phyloP scores from a whole-genome alignment of 768 basidiomycete genomes.

The Galerina marginata region DNA sequence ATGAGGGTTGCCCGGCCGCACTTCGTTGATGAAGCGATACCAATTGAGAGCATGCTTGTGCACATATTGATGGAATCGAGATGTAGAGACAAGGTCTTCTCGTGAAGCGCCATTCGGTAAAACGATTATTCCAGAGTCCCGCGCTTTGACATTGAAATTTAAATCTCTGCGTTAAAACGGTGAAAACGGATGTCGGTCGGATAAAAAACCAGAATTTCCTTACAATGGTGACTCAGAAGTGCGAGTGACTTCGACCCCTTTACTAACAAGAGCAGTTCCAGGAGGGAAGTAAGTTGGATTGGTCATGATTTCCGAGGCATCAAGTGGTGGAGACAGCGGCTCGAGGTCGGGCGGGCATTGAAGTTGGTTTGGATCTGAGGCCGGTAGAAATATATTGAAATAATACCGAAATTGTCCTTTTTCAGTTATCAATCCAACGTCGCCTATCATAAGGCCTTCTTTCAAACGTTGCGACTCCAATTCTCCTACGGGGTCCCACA shows the following conservation, averaged over 20 bases:
- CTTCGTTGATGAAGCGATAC: background rate
- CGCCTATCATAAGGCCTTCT: constrained; percentile 5
- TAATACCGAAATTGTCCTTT: constrained; percentile 5
- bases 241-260: background rate
- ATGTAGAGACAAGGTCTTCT: constrained; percentile 12
- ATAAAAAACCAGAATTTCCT: background rate
- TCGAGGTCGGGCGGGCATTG: background rate
- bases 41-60: background rate
- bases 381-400: constrained; percentile 16
- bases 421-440: constrained; percentile 7
- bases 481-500: constrained; percentile 6
- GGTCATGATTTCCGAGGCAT: background rate
- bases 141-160: constrained; percentile 4
- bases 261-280: constrained; percentile 14
- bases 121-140: constrained; percentile 11
- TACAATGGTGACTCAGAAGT: constrained; percentile 6
- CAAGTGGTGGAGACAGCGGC: constrained; percentile 8
- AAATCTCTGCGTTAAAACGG: constrained; percentile 1
- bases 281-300: constrained; percentile 8
- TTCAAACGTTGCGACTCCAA: background rate
- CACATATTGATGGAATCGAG: constrained; percentile 8
- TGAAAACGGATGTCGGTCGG: background rate
- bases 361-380: background rate
- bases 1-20: background rate
- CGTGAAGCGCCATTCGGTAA: constrained; percentile 20